Evolutionary conservation across 768 basidiomycete species (phyloP).

Genomic region (Amanita inopinata): DNA sequence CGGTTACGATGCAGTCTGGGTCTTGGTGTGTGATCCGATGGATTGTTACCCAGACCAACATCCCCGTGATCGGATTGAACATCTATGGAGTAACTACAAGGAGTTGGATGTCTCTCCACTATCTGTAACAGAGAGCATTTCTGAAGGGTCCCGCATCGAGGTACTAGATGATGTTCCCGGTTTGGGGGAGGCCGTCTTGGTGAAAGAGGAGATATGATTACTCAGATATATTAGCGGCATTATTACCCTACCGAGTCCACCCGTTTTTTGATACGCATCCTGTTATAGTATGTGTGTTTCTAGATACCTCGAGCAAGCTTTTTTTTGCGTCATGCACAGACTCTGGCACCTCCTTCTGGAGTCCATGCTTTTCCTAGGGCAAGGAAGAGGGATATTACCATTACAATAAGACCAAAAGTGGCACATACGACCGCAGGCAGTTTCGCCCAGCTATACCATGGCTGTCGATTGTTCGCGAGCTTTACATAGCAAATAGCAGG

Average conservation of each 20-base stretch:
- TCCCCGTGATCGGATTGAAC: slow-evolving; percentile 54
- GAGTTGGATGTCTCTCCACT: slow-evolving; percentile 64
- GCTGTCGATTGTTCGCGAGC: slow-evolving; percentile 43
- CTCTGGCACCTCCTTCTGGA: slow-evolving; percentile 57
- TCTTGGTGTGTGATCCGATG: slow-evolving; percentile 66
- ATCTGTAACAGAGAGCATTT: slow-evolving; percentile 58
- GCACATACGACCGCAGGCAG: slow-evolving; percentile 69
- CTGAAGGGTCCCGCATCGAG: slow-evolving; percentile 59
- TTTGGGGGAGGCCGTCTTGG: slow-evolving; percentile 29
- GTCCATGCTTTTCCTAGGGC: slow-evolving; percentile 77
- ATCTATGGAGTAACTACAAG: slow-evolving; percentile 55
- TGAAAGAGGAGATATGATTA: slow-evolving; percentile 15
- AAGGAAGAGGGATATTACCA: slow-evolving; percentile 68
- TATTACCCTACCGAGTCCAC: slow-evolving; percentile 10
- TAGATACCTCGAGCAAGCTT: too few relatives aligned
- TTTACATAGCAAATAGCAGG: slow-evolving; percentile 82
- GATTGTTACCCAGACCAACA: slow-evolving; percentile 32
- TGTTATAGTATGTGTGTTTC: neutral
- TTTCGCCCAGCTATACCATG: slow-evolving; percentile 64
- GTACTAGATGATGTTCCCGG: slow-evolving; percentile 45
- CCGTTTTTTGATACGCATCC: neutral
- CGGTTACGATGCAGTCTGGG: slow-evolving; percentile 95
- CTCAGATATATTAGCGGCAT: neutral
- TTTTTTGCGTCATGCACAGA: too few relatives aligned
- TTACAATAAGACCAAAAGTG: slow-evolving; percentile 64